phyloP scores from a whole-genome alignment of 345 rosid species.

The Boechera stricta region DNA sequence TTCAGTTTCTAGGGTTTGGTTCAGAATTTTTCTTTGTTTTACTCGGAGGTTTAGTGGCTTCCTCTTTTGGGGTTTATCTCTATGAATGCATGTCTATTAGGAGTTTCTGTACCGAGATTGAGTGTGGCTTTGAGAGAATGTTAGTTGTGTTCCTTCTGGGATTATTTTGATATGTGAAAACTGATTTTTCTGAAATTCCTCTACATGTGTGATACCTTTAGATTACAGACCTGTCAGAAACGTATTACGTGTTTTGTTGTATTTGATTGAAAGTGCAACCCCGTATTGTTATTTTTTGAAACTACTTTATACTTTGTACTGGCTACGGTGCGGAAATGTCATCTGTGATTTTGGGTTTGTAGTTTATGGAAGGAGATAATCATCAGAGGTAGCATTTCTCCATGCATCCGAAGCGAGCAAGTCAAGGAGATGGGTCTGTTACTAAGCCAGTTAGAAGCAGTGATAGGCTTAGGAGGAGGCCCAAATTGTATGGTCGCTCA shows the following conservation, averaged over 20 bases:
- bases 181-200: neutral
- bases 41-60: constrained; percentile 40
- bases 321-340: constrained; percentile 30
- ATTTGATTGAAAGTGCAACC: neutral
- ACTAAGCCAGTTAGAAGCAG: constrained; percentile 89
- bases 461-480: constrained; percentile 92
- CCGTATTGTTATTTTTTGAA: neutral
- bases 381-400: constrained; percentile 52
- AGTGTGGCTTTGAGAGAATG: constrained; percentile 4
- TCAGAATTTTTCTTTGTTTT: neutral
- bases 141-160: constrained; percentile 21
- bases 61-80: constrained; percentile 13
- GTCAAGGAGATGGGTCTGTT: constrained; percentile 87
- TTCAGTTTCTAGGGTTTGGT: constrained; percentile 45
- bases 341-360: constrained; percentile 34
- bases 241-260: neutral
- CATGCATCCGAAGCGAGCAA: constrained; percentile 86
- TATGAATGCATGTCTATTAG: constrained; percentile 32
- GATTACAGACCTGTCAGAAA: constrained; percentile 11
- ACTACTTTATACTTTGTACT: constrained; percentile 4
- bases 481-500: constrained; percentile 66
- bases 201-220: constrained; percentile 4
- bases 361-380: constrained; percentile 60
- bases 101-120: neutral
- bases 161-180: neutral